phyloP scores from a whole-genome alignment of 1,284 basidiomycete species.

The Rhodotorula sp. region DNA sequence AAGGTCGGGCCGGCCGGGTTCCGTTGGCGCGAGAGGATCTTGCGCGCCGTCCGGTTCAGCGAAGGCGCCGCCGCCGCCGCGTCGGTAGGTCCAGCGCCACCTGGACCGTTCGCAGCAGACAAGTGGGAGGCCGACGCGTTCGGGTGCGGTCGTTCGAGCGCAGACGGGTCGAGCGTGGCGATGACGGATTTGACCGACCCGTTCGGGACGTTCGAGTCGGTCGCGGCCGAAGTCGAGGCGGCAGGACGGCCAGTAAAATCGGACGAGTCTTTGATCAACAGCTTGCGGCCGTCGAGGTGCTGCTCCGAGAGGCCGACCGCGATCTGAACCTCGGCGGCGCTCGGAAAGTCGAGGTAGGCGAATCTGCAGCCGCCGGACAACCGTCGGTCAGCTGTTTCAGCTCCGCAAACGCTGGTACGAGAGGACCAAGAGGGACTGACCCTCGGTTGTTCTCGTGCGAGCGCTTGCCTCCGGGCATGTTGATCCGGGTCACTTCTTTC shows the following conservation, averaged over 20 bases:
- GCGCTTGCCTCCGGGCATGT: conserved; percentile 56
- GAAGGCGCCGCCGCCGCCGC: conserved; percentile 40
- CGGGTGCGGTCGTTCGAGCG: conserved; percentile 39
- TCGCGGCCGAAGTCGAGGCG: conserved; percentile 34
- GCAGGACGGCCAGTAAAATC: conserved; percentile 49
- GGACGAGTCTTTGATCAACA: conserved; percentile 82
- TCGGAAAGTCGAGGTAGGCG: conserved; percentile 92
- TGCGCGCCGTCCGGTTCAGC: conserved; percentile 69
- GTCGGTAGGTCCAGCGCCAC: conserved; percentile 10
- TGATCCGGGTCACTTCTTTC: conserved; percentile 55
- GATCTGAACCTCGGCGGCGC: conserved; percentile 66
- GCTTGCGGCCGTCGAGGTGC: conserved; percentile 75
- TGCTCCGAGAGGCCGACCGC: conserved; percentile 81
- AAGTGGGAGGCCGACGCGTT: conserved; percentile 47
- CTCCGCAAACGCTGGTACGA: background rate
- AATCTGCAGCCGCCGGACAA: conserved; percentile 60
- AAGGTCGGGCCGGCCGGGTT: conserved; percentile 78
- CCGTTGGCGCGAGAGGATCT: conserved; percentile 75
- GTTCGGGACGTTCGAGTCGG: conserved; percentile 2
- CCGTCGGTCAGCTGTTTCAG: background rate
- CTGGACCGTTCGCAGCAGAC: conserved; percentile 47
- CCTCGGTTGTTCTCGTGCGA: conserved; percentile 55
- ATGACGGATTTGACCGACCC: conserved; percentile 15
- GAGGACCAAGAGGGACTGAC: conserved; percentile 46
- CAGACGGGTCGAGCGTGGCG: conserved; percentile 18